phyloP scores from a whole-genome alignment of 148 eudicot genomes.

The Vaccinium macrocarpon region DNA sequence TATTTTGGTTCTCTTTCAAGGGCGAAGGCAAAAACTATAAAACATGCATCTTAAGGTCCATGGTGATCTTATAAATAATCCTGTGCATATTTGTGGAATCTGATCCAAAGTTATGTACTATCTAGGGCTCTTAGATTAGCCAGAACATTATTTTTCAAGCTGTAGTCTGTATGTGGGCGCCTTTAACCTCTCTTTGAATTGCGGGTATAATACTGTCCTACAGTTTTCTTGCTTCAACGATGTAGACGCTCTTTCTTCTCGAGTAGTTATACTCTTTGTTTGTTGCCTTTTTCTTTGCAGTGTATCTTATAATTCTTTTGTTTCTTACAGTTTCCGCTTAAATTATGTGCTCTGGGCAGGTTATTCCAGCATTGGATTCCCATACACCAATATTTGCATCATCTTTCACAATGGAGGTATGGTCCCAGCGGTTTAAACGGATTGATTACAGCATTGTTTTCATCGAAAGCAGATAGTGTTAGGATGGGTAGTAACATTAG shows the following conservation, averaged over 20 bases:
- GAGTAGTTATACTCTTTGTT: background rate
- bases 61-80: background rate
- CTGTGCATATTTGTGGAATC: background rate
- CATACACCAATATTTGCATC: constrained; percentile 92
- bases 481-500: background rate
- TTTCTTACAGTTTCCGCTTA: background rate
- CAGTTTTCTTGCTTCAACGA: background rate
- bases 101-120: background rate
- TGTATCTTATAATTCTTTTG: background rate
- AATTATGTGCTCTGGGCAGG: constrained; percentile 43
- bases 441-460: background rate
- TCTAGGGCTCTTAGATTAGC: background rate
- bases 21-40: too few species aligned
- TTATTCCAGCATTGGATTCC: constrained; percentile 87
- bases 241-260: background rate
- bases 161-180: too few species aligned
- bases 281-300: background rate
- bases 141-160: background rate
- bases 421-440: background rate
- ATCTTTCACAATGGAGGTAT: constrained; percentile 97
- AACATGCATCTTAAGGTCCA: background rate
- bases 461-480: background rate
- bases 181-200: background rate
- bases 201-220: background rate
- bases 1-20: too few species aligned